Evolutionary conservation across 352 stramenopile species (phyloP), one percentile per base, ranked within the genome.

Genomic region (Phytopythium chamaehyphon): DNA sequence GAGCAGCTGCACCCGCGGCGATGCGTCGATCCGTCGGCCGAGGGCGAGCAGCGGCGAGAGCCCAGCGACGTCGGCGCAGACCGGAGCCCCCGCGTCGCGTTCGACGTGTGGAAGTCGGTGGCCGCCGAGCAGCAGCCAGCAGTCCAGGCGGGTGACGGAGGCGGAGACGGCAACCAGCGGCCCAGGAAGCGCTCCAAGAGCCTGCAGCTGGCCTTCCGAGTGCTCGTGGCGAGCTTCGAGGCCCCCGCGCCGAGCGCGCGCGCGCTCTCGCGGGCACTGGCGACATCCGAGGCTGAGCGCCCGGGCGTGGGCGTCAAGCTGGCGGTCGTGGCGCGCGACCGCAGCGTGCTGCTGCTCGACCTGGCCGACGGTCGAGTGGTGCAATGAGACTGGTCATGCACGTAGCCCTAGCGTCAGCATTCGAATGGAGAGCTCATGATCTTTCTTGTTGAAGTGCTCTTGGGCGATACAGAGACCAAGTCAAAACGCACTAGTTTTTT

Each of bases 271-370:
- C 6, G 28, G 8, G 45, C 19, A 35, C 33, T 47, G 14, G 28
- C 26, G n/a, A 47, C 16, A 18, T 52, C 46, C 3, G 18, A 55
- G 23, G 40, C 14, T 10, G 21, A 35, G 37, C 19, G 15, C 28
- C 54, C 50, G 7, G 12, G 33, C 38, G 51, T 78, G n/a, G 68
- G 76, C 1, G 42, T 88, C 23, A 90, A 92, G 62, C 4, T 90
- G 24, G 77, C 80, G 1, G 76, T 88, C 1, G 73, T 83, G 19
- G 61, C 83, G 38, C 61, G 57, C 23, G 72, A 90, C 47, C 52
- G 62, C 38, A 83, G 64, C 19, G 70, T 90, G n/a, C 40, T 92
- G 54, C 59, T 88, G 14, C 83, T 88, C 38, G 76, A 87, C 59
- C 56, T 88, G 46, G 21, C 39, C 16, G 39, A 10, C 38, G 16